Evolutionary conservation across 768 basidiomycete genomes (phyloP), one percentile per base, ranked within the genome.

Genomic region (Tulasnella sp.): DNA sequence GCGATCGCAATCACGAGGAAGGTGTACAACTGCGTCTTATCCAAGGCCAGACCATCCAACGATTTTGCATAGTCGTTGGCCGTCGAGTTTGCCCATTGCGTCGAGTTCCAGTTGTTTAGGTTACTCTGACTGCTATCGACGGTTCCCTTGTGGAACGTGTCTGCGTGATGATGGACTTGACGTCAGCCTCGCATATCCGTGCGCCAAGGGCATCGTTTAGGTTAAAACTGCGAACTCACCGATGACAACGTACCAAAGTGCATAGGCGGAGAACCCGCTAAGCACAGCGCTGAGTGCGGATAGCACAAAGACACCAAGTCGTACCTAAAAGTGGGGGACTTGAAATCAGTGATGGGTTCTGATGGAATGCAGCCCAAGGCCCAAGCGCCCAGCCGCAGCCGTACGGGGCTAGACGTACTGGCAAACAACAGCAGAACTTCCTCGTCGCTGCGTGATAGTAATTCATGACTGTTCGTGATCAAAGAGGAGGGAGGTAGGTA

Each of bases 371-470:
- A n/a, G 47, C 27, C 7, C 5, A 48, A n/a, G 47, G 47, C 19
- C 49, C n/a, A 11, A 32, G 49, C 13, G 27, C 30, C 5, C 29
- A 38, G n/a, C 38, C n/a, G n/a, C n/a, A n/a, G n/a, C n/a, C n/a
- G n/a, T n/a, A n/a, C n/a, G n/a, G n/a, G n/a, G n/a, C n/a, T n/a
- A 27, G 2, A 59, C 58, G 19, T 30, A 59, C 58, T 2, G 58
- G 58, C 34, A 59, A 50, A 48, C 58, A 59, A 47, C 58, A 59
- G 42, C 47, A 51, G 34, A 59, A 59, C 58, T 59, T 59, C 49
- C 50, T 19, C 24, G 58, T 49, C n/a, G 32, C 48, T 30, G 49
- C 50, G 50, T 59, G 58, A 59, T 56, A 56, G 23, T 43, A 56
- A 56, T 43, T 56, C 55, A 59, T 51, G 5, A 59, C 50, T 50